Percentiles rank a stretch among this genome's conserved stretches.
phyloP scores from a whole-genome alignment of 2,329 filamentous ascomycete genomes.

The Ophiostoma sp. region DNA sequence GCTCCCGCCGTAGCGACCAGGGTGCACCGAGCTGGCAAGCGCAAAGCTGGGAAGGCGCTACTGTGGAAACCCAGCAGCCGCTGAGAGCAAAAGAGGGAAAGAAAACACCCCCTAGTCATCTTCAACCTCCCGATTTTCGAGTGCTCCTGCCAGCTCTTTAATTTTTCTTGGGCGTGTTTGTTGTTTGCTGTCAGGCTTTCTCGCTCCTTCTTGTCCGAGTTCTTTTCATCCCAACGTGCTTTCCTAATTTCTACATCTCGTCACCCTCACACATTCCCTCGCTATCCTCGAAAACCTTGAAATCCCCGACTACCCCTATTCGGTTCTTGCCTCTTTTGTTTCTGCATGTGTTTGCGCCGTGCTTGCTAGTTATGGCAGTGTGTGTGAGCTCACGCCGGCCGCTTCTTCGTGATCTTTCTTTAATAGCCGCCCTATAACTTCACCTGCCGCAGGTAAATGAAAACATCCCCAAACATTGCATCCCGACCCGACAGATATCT shows the following conservation, averaged over 20 bases:
- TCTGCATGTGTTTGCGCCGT: slow-evolving; percentile 46
- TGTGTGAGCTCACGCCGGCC: slow-evolving; percentile 10
- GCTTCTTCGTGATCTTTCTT: not conserved
- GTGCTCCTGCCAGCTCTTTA: slow-evolving; percentile 16
- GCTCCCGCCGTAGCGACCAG: slow-evolving; percentile 25
- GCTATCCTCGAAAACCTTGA: not conserved
- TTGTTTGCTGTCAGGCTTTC: slow-evolving; percentile 1
- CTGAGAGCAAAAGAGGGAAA: slow-evolving; percentile 9
- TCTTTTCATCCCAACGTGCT: not conserved
- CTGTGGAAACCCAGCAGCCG: slow-evolving; percentile 8
- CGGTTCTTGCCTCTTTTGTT: not conserved
- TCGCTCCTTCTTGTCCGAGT: not conserved
- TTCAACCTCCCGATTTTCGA: slow-evolving; percentile 28
- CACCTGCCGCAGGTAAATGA: slow-evolving; percentile 6
- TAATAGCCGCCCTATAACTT: not conserved
- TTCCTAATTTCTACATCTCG: slow-evolving; percentile 1
- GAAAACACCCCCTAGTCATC: slow-evolving; percentile 23
- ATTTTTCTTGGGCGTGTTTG: slow-evolving; percentile 33
- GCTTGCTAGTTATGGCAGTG: slow-evolving; percentile 42
- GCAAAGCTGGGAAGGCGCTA: slow-evolving; percentile 22
- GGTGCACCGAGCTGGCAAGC: slow-evolving; percentile 15
- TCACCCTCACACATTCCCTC: not conserved
- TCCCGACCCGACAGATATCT: not conserved
- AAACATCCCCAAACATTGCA: not conserved
- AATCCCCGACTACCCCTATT: not conserved